Percentiles rank a stretch among this genome's conserved stretches.
Evolutionary conservation across 768 basidiomycete genomes (phyloP).

Genomic region (Asterophora lycoperdoides): DNA sequence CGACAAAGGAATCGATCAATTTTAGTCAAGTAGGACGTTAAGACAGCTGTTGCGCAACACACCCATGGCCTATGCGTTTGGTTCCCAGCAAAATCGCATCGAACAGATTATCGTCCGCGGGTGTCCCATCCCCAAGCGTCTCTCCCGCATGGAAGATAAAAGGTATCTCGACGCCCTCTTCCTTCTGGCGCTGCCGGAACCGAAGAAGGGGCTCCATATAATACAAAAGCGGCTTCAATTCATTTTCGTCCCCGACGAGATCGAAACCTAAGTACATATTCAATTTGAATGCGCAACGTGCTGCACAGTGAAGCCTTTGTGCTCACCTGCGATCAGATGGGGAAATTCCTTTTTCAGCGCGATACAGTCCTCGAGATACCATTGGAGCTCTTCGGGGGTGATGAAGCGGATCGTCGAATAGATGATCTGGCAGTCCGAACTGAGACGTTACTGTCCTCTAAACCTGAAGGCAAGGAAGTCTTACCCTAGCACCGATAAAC

Average conservation of each 20-base stretch:
- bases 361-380: constrained; percentile 74
- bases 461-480: constrained; percentile 8
- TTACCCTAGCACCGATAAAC: constrained; percentile 64
- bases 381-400: constrained; percentile 51
- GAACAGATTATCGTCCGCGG: constrained; percentile 68
- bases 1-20: not conserved
- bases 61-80: constrained; percentile 83
- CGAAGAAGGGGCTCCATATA: constrained; percentile 58
- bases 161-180: constrained; percentile 60
- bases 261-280: constrained; percentile 54
- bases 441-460: not conserved
- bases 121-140: constrained; percentile 71
- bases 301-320: no score
- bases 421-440: constrained; percentile 49
- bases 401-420: constrained; percentile 61
- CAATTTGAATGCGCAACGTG: no score
- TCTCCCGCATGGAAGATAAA: constrained; percentile 82
- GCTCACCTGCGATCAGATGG: constrained; percentile 62
- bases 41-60: constrained; percentile 1
- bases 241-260: constrained; percentile 74
- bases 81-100: constrained; percentile 78
- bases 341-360: constrained; percentile 70
- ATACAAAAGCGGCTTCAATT: constrained; percentile 51
- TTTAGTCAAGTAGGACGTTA: not conserved
- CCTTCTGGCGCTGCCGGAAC: constrained; percentile 54